Percentiles rank a stretch among this genome's conserved stretches.
Conservation (phyloP, 2,329 filamentous ascomycete genomes). For the Endoconidiophora laricicola region DNA sequence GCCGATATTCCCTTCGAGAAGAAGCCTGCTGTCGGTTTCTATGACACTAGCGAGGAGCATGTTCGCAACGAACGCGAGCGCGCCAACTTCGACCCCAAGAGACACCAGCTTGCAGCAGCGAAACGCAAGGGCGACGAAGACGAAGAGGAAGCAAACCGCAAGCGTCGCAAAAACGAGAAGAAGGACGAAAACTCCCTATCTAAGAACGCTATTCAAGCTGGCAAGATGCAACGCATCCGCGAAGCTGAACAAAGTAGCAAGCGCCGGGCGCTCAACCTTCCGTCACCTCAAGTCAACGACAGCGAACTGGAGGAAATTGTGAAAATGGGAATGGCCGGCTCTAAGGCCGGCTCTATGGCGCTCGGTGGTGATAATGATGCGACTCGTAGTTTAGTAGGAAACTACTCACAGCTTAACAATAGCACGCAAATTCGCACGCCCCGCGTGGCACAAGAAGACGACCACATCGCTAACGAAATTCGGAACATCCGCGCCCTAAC, state of each 20-base stretch:
- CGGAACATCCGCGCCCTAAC: constrained; percentile 83
- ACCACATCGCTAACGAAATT: constrained; percentile 92
- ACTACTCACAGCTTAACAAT: constrained; percentile 67
- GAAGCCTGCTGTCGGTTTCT: constrained; percentile 74
- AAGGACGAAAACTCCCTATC: constrained; percentile 49
- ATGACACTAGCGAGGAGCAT: constrained; percentile 77
- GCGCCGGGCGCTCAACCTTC: constrained; percentile 64
- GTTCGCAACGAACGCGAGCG: constrained; percentile 67
- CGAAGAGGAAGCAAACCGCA: constrained; percentile 66
- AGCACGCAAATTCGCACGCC: constrained; percentile 84
- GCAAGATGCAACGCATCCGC: constrained; percentile 82
- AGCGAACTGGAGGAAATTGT: constrained; percentile 91
- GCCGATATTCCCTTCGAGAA: constrained; percentile 97
- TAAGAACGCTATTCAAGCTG: constrained; percentile 80
- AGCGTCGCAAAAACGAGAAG: constrained; percentile 81
- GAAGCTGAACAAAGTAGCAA: constrained; percentile 97
- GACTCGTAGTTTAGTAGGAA: constrained; percentile 70
- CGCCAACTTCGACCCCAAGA: constrained; percentile 76
- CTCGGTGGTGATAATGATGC: constrained; percentile 67
- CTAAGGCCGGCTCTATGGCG: constrained; percentile 62
- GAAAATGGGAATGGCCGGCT: constrained; percentile 92
- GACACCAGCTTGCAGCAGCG: constrained; percentile 63
- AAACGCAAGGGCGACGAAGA: constrained; percentile 87
- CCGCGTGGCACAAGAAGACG: constrained; percentile 77
- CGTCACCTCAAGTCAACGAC: constrained; percentile 82